Evolutionary conservation across 352 stramenopile genomes (phyloP).

Genomic region (Blastocystis sp.): DNA sequence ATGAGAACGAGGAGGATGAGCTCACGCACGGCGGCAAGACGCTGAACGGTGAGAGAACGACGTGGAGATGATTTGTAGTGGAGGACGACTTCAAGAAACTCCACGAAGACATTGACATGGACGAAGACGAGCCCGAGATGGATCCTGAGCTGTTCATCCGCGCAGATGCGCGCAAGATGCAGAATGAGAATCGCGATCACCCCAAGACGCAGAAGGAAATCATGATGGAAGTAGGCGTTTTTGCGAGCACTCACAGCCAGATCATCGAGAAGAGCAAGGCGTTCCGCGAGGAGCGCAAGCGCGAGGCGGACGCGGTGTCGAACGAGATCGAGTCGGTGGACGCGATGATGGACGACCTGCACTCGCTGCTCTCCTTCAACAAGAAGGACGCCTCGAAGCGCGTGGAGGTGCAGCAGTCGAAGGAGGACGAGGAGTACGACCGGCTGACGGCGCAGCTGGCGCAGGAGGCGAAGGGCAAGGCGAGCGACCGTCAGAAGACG

Average conservation of each 20-base stretch:
- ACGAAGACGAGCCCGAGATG: conserved; percentile 33
- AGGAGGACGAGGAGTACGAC: conserved; percentile 19
- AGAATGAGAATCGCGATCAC: not conserved
- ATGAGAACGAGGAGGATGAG: conserved; percentile 48
- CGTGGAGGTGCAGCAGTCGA: conserved; percentile 5
- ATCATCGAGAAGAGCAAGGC: conserved; percentile 73
- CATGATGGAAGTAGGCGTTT: conserved; percentile 62
- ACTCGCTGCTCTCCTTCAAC: conserved; percentile 40
- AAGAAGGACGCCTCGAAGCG: conserved; percentile 4
- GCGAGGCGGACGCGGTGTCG: conserved; percentile 44
- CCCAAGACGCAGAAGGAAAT: conserved; percentile 69
- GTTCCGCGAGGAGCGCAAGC: conserved; percentile 41
- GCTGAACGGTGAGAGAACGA: conserved; percentile 15
- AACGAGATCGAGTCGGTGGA: conserved; percentile 56
- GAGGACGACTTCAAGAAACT: conserved; percentile 65
- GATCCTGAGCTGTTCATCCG: conserved; percentile 59
- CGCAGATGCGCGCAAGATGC: conserved; percentile 24
- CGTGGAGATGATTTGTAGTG: not conserved
- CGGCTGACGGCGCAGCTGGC: conserved; percentile 26
- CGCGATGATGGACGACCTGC: conserved; percentile 72
- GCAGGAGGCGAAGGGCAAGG: conserved; percentile 36
- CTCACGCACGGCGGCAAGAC: conserved; percentile 59
- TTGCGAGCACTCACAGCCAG: not conserved
- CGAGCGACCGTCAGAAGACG: conserved; percentile 55
- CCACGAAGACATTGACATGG: conserved; percentile 32